phyloP scores from a whole-genome alignment of 805 yeast species.

The Hanseniaspora lachancei region DNA sequence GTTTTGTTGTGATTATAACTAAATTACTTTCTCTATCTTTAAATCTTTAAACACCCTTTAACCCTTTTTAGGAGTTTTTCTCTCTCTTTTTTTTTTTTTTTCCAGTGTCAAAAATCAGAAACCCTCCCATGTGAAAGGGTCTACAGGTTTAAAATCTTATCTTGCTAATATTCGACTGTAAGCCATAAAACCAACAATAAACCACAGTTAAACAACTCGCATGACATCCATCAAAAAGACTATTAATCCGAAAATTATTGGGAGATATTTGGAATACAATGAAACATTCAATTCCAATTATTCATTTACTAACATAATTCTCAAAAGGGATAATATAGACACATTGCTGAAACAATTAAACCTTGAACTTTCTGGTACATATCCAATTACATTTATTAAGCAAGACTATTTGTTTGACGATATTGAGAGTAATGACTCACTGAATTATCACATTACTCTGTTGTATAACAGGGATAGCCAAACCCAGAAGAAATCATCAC shows the following conservation, averaged over 20 bases:
- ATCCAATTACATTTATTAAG: neutral
- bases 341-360: neutral
- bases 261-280: neutral
- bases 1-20: neutral
- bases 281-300: neutral
- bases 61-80: too few species aligned
- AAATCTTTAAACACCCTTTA: too few species aligned
- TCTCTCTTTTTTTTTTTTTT: too few species aligned
- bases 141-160: neutral
- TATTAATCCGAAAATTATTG: neutral
- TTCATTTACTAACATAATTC: neutral
- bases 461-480: neutral
- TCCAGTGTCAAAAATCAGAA: too few species aligned
- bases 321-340: neutral
- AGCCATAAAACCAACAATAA: neutral
- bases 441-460: neutral
- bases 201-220: neutral
- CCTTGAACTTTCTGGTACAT: too few species aligned
- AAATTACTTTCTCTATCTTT: too few species aligned
- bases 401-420: conserved; percentile 1
- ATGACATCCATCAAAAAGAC: neutral
- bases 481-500: neutral
- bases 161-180: neutral
- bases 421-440: neutral
- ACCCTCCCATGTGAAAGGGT: neutral